Conservation (phyloP, 2,329 filamentous ascomycete species). For the Alternaria gansuensis region DNA sequence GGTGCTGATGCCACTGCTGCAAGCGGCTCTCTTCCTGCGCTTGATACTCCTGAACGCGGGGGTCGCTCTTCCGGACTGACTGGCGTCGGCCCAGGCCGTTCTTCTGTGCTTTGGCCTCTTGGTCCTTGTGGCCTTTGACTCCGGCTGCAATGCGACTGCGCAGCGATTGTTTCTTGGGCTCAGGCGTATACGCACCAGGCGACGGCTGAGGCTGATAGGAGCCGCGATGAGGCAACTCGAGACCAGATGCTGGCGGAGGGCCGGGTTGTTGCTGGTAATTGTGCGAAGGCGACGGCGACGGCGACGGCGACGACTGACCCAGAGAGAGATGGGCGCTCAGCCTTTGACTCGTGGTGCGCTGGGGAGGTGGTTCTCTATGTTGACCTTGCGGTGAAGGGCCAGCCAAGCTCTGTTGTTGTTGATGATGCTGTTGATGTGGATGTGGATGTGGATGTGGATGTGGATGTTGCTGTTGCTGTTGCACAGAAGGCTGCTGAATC, state of each 20-base stretch:
- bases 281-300: slow-evolving; percentile 24
- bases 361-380: slow-evolving; percentile 38
- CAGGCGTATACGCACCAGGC: slow-evolving; percentile 24
- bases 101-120: slow-evolving; percentile 45
- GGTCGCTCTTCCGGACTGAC: slow-evolving; percentile 51
- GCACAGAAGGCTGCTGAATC: slow-evolving; percentile 29
- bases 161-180: slow-evolving; percentile 47
- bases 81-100: slow-evolving; percentile 45
- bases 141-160: slow-evolving; percentile 47
- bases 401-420: slow-evolving; percentile 14
- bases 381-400: slow-evolving; percentile 25
- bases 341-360: slow-evolving; percentile 46
- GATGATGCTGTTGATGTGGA: slow-evolving; percentile 2
- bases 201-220: slow-evolving; percentile 38
- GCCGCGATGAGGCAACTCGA: slow-evolving; percentile 37
- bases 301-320: slow-evolving; percentile 33
- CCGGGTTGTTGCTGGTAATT: slow-evolving; percentile 39
- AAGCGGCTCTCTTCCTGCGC: slow-evolving; percentile 37
- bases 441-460: neutral
- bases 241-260: slow-evolving; percentile 34
- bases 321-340: slow-evolving; percentile 40
- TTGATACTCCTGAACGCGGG: slow-evolving; percentile 40
- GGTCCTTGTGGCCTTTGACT: slow-evolving; percentile 45
- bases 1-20: slow-evolving; percentile 41
- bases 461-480: slow-evolving; percentile 16